Evolutionary conservation across 2,329 filamentous ascomycete species (phyloP), one percentile per base, ranked within the genome.

Genomic region (Talaromyces sp.): DNA sequence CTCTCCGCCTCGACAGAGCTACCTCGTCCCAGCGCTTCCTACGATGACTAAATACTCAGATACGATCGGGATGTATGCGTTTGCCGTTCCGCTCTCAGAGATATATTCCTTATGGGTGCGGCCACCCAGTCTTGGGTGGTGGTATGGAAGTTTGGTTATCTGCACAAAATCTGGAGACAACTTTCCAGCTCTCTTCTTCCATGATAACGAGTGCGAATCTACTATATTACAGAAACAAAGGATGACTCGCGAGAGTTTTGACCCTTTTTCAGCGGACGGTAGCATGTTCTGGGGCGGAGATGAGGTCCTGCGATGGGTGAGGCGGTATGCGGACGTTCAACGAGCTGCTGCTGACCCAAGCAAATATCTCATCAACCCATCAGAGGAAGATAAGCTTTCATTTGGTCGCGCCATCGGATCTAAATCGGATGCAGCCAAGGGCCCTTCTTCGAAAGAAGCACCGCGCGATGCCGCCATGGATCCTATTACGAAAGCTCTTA

Each of bases 121-220:
- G 1, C 94, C 94, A 3, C 96, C 95, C 5, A 97, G 92, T 75
- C 80, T 97, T 8, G 96, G 95, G 16, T 99, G 95, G 96, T 99
- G 95, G 95, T 97, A 96, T 76, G 95, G 95, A 39, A 97, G 93
- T 68, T 80, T 99, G 33, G 90, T 99, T 65, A 92, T 99, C 80
- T 99, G 99, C 75, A 92, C 91, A 1, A 85, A 91, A 13, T 88
- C 90, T 0, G 96, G 96, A 3, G 93, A 98, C 75, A 95, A 91
- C 75, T 97, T 98, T 70, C 95, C 95, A 0, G 93, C 95, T 0
- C 82, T 99, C 1, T 99, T 99, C 80, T 99, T 99, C 80, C 95
- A 99, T 76, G 95, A 99, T 73, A 93, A 89, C 68, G 95, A 99
- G 80, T 99, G 95, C 73, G 91, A 97, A 78, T 96, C 91, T 62